Evolutionary conservation across 176 grass and related monocot genomes (phyloP).

Genomic region (Hordeum marinum): DNA sequence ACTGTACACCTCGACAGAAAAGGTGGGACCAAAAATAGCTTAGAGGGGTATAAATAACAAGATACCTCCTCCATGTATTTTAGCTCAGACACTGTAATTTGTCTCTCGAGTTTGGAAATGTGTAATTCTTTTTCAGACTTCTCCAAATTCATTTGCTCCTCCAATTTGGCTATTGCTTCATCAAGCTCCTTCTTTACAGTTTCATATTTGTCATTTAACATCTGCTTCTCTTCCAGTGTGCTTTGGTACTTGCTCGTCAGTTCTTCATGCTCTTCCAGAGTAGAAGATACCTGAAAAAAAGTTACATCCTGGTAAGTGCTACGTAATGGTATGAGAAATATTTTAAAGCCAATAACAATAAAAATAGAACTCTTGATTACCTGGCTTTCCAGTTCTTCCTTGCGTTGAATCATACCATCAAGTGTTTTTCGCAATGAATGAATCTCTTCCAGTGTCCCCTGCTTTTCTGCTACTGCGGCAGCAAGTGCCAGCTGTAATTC

Average conservation of each 20-base stretch:
- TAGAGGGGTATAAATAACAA: conserved; percentile 25
- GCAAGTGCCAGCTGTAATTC: conserved; percentile 53
- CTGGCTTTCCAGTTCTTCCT: conserved; percentile 67
- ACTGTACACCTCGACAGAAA: background rate
- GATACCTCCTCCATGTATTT: conserved; percentile 88
- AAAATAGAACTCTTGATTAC: conserved; percentile 36
- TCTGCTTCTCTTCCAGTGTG: conserved; percentile 59
- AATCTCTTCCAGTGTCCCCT: conserved; percentile 37
- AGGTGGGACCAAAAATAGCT: background rate
- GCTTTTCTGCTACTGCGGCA: conserved; percentile 58
- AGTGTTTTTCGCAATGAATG: conserved; percentile 39
- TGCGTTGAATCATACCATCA: conserved; percentile 52
- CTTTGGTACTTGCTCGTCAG: conserved; percentile 36
- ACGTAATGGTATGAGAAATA: background rate
- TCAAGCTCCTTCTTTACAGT: conserved; percentile 64
- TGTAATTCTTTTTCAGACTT: conserved; percentile 73
- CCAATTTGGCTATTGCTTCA: conserved; percentile 49
- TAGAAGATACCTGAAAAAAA: conserved; percentile 49
- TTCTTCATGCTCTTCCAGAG: conserved; percentile 49
- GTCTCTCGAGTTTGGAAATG: conserved; percentile 79
- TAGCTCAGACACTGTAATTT: conserved; percentile 70
- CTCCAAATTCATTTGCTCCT: conserved; percentile 67
- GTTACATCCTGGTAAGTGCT: background rate
- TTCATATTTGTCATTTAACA: conserved; percentile 57
- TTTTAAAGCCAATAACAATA: conserved; percentile 4